Conservation (phyloP, 2,329 filamentous ascomycete species). For the Fusarium sacchari region DNA sequence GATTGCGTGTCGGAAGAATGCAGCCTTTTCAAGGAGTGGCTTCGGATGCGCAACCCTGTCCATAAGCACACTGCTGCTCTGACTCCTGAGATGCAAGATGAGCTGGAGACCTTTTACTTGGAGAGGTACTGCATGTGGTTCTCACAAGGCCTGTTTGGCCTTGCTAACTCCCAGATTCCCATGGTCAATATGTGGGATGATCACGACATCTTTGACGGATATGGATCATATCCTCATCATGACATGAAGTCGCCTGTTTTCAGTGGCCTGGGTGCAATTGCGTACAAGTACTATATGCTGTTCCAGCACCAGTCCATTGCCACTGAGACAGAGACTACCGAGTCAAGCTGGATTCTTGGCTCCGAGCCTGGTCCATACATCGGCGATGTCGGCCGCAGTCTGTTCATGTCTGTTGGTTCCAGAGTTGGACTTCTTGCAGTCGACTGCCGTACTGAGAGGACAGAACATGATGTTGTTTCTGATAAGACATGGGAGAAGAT, state of each 20-base stretch:
- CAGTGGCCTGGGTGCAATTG: constrained; percentile 86
- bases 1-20: constrained; percentile 83
- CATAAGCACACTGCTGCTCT: constrained; percentile 85
- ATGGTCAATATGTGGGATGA: constrained; percentile 99
- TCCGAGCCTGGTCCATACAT: constrained; percentile 88
- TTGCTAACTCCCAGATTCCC: constrained; percentile 93
- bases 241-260: constrained; percentile 94
- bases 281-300: constrained; percentile 98
- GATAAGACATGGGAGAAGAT: constrained; percentile 86
- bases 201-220: constrained; percentile 92
- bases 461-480: constrained; percentile 80
- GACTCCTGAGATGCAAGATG: constrained; percentile 82
- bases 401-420: constrained; percentile 85
- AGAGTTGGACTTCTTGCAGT: constrained; percentile 85
- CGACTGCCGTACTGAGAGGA: constrained; percentile 91
- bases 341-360: constrained; percentile 93
- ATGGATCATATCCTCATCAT: constrained; percentile 89
- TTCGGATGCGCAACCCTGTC: constrained; percentile 79
- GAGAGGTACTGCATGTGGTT: constrained; percentile 95
- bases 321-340: constrained; percentile 81
- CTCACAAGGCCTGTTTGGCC: constrained; percentile 91
- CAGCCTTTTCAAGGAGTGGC: constrained; percentile 83
- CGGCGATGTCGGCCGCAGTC: constrained; percentile 81
- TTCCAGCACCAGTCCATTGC: constrained; percentile 95
- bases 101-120: constrained; percentile 89